Base-by-base conservation (phyloP, 2,329 filamentous ascomycete species). In the Pseudogymnoascus pannorum region DNA sequence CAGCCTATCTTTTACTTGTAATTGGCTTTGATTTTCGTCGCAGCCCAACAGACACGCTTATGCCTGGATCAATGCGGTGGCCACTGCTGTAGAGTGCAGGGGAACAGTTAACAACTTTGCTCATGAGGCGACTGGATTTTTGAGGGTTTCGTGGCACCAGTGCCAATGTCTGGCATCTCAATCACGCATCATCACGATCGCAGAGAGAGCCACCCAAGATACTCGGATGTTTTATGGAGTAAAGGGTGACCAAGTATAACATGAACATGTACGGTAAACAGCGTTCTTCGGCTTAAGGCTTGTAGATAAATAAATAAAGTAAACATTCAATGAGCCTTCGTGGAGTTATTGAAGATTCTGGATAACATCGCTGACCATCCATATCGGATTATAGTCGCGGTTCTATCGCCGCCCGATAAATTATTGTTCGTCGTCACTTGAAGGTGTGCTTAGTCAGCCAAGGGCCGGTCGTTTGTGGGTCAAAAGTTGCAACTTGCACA, bases 121-220 rank as follows among this genome's bases (percentile, higher is more conserved):
- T 16, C 14, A 31, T 54, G 48, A 54, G 26, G 26, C 26, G 7
- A n/a, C 14, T 54, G 18, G n/a, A 16, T 5, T 18, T 31, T 18
- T 54, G 48, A 54, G 26, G 48, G 9, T 54, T 54, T 54, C 48
- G 48, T 54, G 48, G 48, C 48, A 54, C 26, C 48, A 54, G 33
- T 54, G 26, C 48, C 48, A 18, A 54, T 33, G 48, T 26, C 5
- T 9, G 7, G 26, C 16, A 18, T 54, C 48, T 54, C 48, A 54
- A 31, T 31, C n/a, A 11, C 48, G n/a, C 48, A 54, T 54, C 48
- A 54, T 54, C 48, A 18, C 26, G 16, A 11, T 54, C 48, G 26
- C 8, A 31, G 48, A n/a, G 16, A 31, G 16, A 14, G 16, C 7
- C 29, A 14, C 44, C n/a, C 9, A 14, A 31, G 16, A 54, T 14